Conservation (phyloP, 2,329 filamentous ascomycete genomes). For the Colletotrichum coccodes region DNA sequence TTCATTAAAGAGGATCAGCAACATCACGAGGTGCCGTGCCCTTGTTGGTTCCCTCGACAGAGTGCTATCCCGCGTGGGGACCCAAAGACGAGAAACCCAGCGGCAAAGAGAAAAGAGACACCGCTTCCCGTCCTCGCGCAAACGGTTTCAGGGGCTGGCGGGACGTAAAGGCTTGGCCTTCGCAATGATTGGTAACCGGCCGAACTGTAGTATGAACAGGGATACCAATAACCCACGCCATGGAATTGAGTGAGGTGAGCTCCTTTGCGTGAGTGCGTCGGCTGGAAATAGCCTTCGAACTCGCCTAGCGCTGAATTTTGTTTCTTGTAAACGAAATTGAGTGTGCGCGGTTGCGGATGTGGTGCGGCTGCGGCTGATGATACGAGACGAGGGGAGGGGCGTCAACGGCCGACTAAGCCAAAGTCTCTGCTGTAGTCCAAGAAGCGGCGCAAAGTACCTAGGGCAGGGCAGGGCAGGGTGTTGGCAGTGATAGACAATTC, state of each 20-base stretch:
- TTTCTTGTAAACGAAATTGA: conserved; percentile 6
- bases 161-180: conserved; percentile 42
- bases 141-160: neutral
- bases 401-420: neutral
- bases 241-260: neutral
- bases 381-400: conserved; percentile 14
- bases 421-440: neutral
- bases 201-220: conserved; percentile 1
- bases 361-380: conserved; percentile 24
- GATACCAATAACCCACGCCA: neutral
- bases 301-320: conserved; percentile 1
- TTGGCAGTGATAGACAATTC: neutral
- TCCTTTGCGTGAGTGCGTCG: neutral
- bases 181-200: neutral
- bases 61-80: conserved; percentile 21
- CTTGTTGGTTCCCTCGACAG: conserved; percentile 25
- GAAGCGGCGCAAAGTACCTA: neutral
- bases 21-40: neutral
- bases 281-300: neutral
- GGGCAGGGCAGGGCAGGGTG: conserved; percentile 11
- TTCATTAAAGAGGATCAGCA: neutral
- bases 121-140: neutral
- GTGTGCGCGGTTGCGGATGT: conserved; percentile 11
- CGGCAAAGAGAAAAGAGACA: conserved; percentile 22
- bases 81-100: neutral